A percentile compares a stretch with the other conserved stretches of the same genome.
Evolutionary conservation across 495 filamentous ascomycete genomes (phyloP).

Genomic region (Poronia punctata): DNA sequence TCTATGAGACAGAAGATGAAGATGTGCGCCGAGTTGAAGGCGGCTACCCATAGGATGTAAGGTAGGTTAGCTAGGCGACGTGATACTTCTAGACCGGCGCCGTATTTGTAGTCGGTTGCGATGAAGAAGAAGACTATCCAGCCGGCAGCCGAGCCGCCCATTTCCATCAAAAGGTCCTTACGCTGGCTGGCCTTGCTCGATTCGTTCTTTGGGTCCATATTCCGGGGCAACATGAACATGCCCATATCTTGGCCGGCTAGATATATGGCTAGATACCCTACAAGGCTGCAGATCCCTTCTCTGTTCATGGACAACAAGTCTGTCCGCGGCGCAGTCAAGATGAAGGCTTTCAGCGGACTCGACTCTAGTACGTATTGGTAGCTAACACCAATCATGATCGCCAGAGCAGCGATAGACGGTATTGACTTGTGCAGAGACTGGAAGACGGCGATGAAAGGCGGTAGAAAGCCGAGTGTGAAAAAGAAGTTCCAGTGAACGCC

Average conservation of each 20-base stretch:
- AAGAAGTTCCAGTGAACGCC: conserved; percentile 99
- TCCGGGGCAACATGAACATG: conserved; percentile 65
- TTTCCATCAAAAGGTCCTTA: conserved; percentile 50
- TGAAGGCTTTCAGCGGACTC: conserved; percentile 71
- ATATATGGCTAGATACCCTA: conserved; percentile 92
- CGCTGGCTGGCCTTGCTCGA: conserved; percentile 30
- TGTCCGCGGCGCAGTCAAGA: conserved; percentile 73
- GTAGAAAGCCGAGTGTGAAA: conserved; percentile 86
- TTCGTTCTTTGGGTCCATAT: conserved; percentile 30
- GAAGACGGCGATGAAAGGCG: conserved; percentile 84
- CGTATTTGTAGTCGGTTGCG: conserved; percentile 59
- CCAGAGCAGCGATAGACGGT: conserved; percentile 66
- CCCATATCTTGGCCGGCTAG: conserved; percentile 80
- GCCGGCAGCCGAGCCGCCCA: conserved; percentile 52
- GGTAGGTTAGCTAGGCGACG: conserved; percentile 88
- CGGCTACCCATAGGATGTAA: conserved; percentile 83
- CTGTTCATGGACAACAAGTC: conserved; percentile 81
- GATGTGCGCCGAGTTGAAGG: conserved; percentile 80
- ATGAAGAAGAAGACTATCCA: conserved; percentile 65
- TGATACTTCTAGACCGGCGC: conserved; percentile 68
- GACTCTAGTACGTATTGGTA: conserved; percentile 74
- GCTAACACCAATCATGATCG: conserved; percentile 52
- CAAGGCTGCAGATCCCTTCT: conserved; percentile 88
- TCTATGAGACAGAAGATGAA: conserved; percentile 72
- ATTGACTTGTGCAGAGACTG: conserved; percentile 54